Percentiles rank a stretch among this genome's conserved stretches.
Conservation (phyloP, 805 yeast species). For the Suhomyces faveliae region DNA sequence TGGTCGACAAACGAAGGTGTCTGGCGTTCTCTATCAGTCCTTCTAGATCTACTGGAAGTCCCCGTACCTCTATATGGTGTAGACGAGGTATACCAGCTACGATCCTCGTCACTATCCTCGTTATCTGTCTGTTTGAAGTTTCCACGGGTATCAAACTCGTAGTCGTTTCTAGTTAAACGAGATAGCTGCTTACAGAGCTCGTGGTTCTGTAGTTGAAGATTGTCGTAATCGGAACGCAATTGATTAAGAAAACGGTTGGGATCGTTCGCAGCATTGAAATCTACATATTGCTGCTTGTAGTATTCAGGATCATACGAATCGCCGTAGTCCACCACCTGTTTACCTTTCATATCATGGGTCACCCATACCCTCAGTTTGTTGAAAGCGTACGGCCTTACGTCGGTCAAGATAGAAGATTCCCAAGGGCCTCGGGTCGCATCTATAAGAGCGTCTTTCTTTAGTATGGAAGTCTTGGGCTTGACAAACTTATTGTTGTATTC, state of each 20-base stretch:
- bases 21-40: not conserved
- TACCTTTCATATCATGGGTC: slow-evolving; percentile 50
- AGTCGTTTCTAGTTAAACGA: slow-evolving; percentile 1
- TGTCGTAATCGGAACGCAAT: slow-evolving; percentile 12
- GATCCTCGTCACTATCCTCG: slow-evolving; percentile 7
- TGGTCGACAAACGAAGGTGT: not conserved
- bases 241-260: slow-evolving; percentile 12
- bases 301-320: slow-evolving; percentile 5
- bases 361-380: slow-evolving; percentile 45
- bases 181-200: slow-evolving; percentile 11
- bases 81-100: slow-evolving; percentile 9
- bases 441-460: slow-evolving; percentile 57
- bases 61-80: slow-evolving; percentile 9
- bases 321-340: slow-evolving; percentile 20
- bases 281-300: slow-evolving; percentile 4
- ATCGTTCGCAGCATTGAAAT: slow-evolving; percentile 8
- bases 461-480: slow-evolving; percentile 51
- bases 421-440: slow-evolving; percentile 51
- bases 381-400: slow-evolving; percentile 24
- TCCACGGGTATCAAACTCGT: slow-evolving; percentile 3
- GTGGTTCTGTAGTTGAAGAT: slow-evolving; percentile 9
- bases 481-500: slow-evolving; percentile 66
- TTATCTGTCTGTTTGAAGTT: slow-evolving; percentile 5
- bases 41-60: not conserved
- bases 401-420: slow-evolving; percentile 18